These are phyloP conservation scores for Fusarium irregulare DNA, from an alignment of 2,329 filamentous ascomycete genomes.

Conservation along the genomic window DNA sequence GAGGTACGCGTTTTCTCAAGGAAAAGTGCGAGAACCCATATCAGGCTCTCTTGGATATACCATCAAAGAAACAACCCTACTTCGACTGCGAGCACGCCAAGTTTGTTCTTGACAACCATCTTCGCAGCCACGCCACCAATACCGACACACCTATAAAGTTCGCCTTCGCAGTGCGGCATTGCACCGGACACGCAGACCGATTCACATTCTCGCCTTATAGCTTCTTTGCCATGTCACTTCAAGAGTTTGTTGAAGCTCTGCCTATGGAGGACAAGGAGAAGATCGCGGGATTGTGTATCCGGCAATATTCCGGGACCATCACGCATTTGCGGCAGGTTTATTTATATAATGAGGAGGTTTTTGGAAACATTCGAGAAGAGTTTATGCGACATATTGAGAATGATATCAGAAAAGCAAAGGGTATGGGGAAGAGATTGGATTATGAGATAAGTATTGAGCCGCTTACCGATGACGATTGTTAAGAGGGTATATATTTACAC, in stretches of 20 bases:
- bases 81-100: neutral
- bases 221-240: constrained; percentile 18
- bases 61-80: neutral
- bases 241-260: constrained; percentile 12
- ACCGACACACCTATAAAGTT: constrained; percentile 7
- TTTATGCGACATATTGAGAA: constrained; percentile 5
- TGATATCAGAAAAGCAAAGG: constrained; percentile 7
- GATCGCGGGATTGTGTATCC: constrained; percentile 13
- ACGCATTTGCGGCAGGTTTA: constrained; percentile 15
- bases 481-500: neutral
- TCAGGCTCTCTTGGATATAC: neutral
- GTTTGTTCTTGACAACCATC: neutral
- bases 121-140: neutral
- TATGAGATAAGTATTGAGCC: constrained; percentile 29
- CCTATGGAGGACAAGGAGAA: constrained; percentile 20
- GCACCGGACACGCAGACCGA: neutral
- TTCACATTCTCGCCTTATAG: neutral
- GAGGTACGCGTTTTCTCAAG: neutral
- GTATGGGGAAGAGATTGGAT: constrained; percentile 14
- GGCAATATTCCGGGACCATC: neutral
- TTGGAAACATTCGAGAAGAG: constrained; percentile 9
- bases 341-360: constrained; percentile 26
- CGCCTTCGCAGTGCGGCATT: constrained; percentile 13
- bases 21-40: neutral
- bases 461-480: neutral